Base-by-base conservation (phyloP, 2,329 filamentous ascomycete genomes). In the Fusarium subtropicale region DNA sequence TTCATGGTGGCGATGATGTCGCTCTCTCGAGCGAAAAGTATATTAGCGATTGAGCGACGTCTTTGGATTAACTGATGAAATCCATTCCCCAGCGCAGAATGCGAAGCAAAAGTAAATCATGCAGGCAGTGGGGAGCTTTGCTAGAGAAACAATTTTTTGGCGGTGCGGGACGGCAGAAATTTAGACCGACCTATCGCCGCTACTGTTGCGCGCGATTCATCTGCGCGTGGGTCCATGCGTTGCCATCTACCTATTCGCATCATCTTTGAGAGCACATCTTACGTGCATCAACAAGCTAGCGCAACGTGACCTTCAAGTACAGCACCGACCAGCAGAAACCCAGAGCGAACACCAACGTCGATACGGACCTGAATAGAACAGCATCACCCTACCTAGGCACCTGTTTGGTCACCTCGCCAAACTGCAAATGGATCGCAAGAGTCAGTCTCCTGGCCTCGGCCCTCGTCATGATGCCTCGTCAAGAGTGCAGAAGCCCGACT, bases 381-480 rank as follows among this genome's bases (percentile, higher is more conserved):
- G 10, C 12, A 8, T 18, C 18, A 34, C 26, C 1, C n/a, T 39
- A 39, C 28, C 50, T 64, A 28, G 30, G 36, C 33, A 38, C 36
- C 36, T 53, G 33, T 24, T 33, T 24, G 30, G 41, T 22, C 39
- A 60, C 39, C 33, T 18, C 20, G 22, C 30, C 31, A 39, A 48
- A 41, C 34, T 44, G 13, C 26, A 69, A 36, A 86, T 89, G 87
- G 86, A 89, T 68, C 82, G 85, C 55, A 82, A 82, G 56, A 82
- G 82, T 66, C 81, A 82, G 59, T 81, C 82, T 16, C 80, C 83
- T 18, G 83, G 86, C 57, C 81, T 89, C n/a, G 85, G 83, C 30
- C 86, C 87, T 60, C 85, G 85, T 47, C 85, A 85, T 72, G 87
- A 90, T 79, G 76, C 79, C 42, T 78, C 83, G 7, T 86, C 85